Evolutionary conservation across 768 basidiomycete species (phyloP), one percentile per base, ranked within the genome.

Genomic region (Russula foetens): DNA sequence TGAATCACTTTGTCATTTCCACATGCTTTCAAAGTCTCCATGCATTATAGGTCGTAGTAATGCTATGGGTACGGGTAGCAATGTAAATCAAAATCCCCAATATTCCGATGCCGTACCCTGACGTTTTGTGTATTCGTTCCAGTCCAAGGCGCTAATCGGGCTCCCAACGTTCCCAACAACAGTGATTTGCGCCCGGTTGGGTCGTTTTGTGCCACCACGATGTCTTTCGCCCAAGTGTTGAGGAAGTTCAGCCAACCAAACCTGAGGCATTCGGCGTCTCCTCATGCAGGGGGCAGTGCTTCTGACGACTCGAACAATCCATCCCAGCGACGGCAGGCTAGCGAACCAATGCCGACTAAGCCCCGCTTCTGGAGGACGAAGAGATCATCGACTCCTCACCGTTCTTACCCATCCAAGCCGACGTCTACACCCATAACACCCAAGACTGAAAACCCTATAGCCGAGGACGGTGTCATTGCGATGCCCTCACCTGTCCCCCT

Each of bases 401-500:
- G 21, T 46, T 14, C 44, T 26, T 23, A 19, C 28, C 11, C 24
- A 24, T 29, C 33, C 38, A 24, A 2, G 23, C 17, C 31, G 3
- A 3, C 7, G 0, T 7, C 33, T 9, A 28, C 7, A 12, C n/a
- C n/a, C n/a, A n/a, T 11, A 24, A 2, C 12, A 7, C 17, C 35
- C 47, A 31, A 33, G n/a, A n/a, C n/a, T n/a, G n/a, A n/a, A 6
- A n/a, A n/a, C 23, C 39, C 39, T 28, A 14, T 7, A 9, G 6
- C 46, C 1, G 29, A 49, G 1, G 39, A 9, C 7, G 39, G 19
- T 11, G 41, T 8, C 4, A 23, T 0, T 9, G 41, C 26, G 21
- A n/a, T 15, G 31, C 7, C 45, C 19, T 23, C 26, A 2, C 31
- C 24, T 14, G 73, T 81, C 78, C 44, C 44, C 23, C 21, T 33